phyloP scores from a whole-genome alignment of 345 rosid species.

The Cardiospermum halicacabum region DNA sequence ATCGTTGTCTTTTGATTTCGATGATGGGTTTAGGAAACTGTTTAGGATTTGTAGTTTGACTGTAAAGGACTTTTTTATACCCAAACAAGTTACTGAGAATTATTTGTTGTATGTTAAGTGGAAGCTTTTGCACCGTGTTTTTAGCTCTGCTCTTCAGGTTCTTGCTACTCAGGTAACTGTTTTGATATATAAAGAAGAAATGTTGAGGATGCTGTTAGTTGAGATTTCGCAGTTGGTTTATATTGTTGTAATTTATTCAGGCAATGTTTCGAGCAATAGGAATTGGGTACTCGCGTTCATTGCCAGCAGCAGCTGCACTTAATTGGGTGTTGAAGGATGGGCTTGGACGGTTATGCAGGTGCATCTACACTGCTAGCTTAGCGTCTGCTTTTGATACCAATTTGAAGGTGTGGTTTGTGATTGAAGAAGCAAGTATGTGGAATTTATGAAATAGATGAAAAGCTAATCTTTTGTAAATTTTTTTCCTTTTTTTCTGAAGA shows the following conservation, averaged over 20 bases:
- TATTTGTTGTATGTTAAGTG: slow-evolving; percentile 76
- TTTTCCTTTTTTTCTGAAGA: slow-evolving; percentile 44
- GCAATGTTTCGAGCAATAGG: slow-evolving; percentile 94
- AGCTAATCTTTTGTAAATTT: slow-evolving; percentile 11
- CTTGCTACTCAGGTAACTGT: slow-evolving; percentile 83
- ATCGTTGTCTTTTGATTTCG: slow-evolving; percentile 30
- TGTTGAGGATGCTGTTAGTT: neutral
- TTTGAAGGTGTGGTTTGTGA: slow-evolving; percentile 54
- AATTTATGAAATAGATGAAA: neutral
- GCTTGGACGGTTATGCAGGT: slow-evolving; percentile 79
- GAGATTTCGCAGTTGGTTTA: neutral
- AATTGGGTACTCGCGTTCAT: slow-evolving; percentile 73
- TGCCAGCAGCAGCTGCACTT: slow-evolving; percentile 85
- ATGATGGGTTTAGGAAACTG: slow-evolving; percentile 35
- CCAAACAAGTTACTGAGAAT: slow-evolving; percentile 56
- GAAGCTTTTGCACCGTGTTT: slow-evolving; percentile 87
- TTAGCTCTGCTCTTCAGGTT: slow-evolving; percentile 88
- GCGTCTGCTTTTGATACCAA: slow-evolving; percentile 90
- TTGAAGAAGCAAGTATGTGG: slow-evolving; percentile 8
- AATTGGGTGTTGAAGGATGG: slow-evolving; percentile 95
- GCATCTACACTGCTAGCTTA: slow-evolving; percentile 85
- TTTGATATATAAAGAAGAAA: neutral
- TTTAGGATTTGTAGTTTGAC: slow-evolving; percentile 34
- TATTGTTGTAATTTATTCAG: slow-evolving; percentile 25
- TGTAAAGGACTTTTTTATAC: slow-evolving; percentile 63